phyloP scores from a whole-genome alignment of 1,284 basidiomycete species.

The Microbotryum intermedium region DNA sequence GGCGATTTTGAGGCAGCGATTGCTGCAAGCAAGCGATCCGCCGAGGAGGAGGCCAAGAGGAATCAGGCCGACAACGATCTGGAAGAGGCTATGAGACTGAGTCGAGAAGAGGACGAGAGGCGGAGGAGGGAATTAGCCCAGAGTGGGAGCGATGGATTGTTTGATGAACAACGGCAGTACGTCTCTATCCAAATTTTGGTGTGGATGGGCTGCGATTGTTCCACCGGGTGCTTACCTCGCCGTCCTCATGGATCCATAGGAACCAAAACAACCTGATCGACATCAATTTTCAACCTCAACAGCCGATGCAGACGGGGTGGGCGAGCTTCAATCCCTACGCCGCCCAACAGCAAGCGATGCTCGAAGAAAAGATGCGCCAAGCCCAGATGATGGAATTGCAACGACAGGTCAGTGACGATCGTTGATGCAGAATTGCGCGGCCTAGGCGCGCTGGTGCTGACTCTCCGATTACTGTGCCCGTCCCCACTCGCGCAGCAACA shows the following conservation, averaged over 20 bases:
- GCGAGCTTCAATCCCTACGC: conserved; percentile 48
- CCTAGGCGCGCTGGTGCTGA: conserved; percentile 21
- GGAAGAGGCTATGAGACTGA: conserved; percentile 71
- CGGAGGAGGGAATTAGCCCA: conserved; percentile 51
- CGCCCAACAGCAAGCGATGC: conserved; percentile 46
- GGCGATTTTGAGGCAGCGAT: conserved; percentile 49
- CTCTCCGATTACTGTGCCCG: conserved; percentile 11
- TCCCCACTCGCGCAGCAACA: conserved; percentile 42
- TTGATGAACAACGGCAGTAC: conserved; percentile 58
- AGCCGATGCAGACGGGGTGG: conserved; percentile 40
- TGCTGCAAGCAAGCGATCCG: conserved; percentile 43
- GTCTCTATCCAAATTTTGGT: not conserved
- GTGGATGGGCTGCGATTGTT: not conserved
- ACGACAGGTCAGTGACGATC: conserved; percentile 29
- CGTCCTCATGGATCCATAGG: not conserved
- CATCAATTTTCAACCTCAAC: conserved; percentile 36
- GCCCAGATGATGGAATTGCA: conserved; percentile 33
- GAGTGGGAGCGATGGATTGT: conserved; percentile 64
- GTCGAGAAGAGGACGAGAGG: conserved; percentile 63
- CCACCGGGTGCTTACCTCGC: not conserved
- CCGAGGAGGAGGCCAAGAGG: conserved; percentile 37
- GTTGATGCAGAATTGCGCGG: not conserved
- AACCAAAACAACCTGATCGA: conserved; percentile 33
- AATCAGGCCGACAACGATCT: conserved; percentile 64
- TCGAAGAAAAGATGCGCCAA: conserved; percentile 41